phyloP scores from a whole-genome alignment of 2,329 filamentous ascomycete species.

The Cryphonectria radicalis region DNA sequence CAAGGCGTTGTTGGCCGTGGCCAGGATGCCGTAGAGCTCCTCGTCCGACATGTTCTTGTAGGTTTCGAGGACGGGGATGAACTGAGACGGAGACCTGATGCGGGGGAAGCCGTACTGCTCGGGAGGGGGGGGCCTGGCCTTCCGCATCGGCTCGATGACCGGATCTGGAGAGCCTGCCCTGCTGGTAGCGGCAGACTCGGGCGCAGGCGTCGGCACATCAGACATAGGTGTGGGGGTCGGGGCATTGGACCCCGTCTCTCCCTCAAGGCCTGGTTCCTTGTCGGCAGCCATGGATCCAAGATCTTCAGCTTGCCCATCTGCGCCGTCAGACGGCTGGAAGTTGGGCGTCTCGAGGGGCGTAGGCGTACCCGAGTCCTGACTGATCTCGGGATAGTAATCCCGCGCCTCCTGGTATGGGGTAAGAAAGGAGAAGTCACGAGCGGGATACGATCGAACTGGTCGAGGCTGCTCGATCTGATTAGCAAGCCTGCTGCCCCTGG shows the following conservation, averaged over 20 bases:
- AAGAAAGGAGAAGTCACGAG: constrained; percentile 25
- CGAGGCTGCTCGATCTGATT: constrained; percentile 21
- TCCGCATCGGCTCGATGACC: constrained; percentile 24
- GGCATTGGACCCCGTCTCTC: constrained; percentile 26
- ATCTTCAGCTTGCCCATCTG: constrained; percentile 20
- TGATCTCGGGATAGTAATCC: constrained; percentile 25
- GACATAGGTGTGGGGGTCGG: constrained; percentile 34
- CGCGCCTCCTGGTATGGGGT: constrained; percentile 23
- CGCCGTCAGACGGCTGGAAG: constrained; percentile 23
- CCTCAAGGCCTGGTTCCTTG: constrained; percentile 18
- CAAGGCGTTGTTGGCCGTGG: constrained; percentile 51
- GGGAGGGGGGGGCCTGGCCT: constrained; percentile 26
- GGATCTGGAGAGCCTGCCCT: constrained; percentile 26
- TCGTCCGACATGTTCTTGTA: constrained; percentile 52
- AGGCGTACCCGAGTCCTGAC: constrained; percentile 19
- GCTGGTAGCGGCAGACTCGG: constrained; percentile 25
- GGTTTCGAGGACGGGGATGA: constrained; percentile 52
- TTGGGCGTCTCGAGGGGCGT: constrained; percentile 25
- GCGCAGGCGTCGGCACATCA: constrained; percentile 24
- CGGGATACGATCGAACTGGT: constrained; percentile 17
- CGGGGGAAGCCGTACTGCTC: constrained; percentile 53
- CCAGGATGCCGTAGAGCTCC: constrained; percentile 51
- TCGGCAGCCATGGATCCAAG: constrained; percentile 22
- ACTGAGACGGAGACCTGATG: constrained; percentile 55
- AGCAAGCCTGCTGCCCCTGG: constrained; percentile 9